Evolutionary conservation across 148 eudicot species (phyloP).

Genomic region (Bassia scoparia): DNA sequence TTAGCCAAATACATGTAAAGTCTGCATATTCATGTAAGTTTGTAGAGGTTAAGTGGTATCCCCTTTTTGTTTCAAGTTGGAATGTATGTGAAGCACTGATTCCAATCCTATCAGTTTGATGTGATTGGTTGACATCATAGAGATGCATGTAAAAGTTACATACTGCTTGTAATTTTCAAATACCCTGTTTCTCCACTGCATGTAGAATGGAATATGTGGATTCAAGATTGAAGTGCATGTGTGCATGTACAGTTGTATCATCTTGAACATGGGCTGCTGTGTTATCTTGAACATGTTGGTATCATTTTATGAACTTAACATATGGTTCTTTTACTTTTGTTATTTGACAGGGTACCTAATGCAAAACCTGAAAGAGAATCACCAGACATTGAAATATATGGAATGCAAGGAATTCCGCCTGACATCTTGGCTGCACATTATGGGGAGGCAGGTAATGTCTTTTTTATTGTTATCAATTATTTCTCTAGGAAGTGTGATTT

Average conservation of each 20-base stretch:
- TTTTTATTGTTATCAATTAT: neutral
- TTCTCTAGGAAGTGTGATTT: neutral
- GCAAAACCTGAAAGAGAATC: constrained; percentile 89
- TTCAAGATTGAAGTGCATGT: neutral
- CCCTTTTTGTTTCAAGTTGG: neutral
- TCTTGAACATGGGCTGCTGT: neutral
- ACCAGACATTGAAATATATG: constrained; percentile 90
- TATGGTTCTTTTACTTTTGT: neutral
- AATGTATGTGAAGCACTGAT: neutral
- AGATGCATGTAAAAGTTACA: neutral
- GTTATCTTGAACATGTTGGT: neutral
- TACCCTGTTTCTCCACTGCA: neutral
- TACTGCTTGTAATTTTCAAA: neutral
- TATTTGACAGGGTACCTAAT: constrained; percentile 78
- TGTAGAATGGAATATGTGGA: neutral
- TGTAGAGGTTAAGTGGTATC: neutral
- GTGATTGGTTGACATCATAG: neutral
- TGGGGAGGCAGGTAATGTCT: constrained; percentile 65
- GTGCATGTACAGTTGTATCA: neutral
- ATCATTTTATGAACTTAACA: neutral
- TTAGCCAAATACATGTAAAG: neutral
- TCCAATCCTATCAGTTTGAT: too few species aligned
- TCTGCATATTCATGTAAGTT: neutral
- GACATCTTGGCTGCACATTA: constrained; percentile 78
- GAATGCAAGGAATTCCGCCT: constrained; percentile 94